Conservation (phyloP, 1,284 basidiomycete species). For the Ceratobasidium sp. region DNA sequence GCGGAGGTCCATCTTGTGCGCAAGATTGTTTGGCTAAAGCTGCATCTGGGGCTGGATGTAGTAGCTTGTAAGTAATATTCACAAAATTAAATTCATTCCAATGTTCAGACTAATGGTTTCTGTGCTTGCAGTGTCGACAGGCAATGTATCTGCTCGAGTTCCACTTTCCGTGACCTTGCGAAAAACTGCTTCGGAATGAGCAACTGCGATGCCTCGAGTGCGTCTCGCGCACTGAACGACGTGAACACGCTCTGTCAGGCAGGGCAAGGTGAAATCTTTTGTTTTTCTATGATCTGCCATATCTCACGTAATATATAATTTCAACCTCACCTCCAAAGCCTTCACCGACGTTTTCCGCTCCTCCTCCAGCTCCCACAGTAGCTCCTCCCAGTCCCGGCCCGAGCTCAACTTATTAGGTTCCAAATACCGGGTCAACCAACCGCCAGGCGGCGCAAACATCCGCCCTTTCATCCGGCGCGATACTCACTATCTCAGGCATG, state of each 20-base stretch:
- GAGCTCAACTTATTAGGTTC: neutral
- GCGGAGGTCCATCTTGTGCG: constrained; percentile 25
- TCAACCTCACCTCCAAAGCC: neutral
- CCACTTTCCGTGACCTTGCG: neutral
- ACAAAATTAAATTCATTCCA: neutral
- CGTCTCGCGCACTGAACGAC: neutral
- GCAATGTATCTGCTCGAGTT: constrained; percentile 6
- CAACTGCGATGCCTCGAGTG: neutral
- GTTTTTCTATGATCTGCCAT: neutral
- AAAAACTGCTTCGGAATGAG: constrained; percentile 9
- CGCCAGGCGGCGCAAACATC: neutral
- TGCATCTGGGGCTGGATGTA: constrained; percentile 4
- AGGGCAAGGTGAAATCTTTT: neutral
- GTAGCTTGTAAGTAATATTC: neutral
- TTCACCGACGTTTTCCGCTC: neutral
- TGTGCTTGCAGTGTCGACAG: neutral
- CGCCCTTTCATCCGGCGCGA: constrained; percentile 19
- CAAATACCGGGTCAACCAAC: neutral
- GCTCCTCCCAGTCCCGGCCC: neutral
- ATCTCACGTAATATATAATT: neutral
- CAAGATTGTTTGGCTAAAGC: constrained; percentile 15
- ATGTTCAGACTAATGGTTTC: neutral
- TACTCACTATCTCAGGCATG: constrained; percentile 20
- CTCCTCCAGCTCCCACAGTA: neutral
- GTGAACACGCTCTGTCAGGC: neutral